Evolutionary conservation across 2,329 filamentous ascomycete genomes (phyloP).

Genomic region (Graphilbum ipis-grandicollis): DNA sequence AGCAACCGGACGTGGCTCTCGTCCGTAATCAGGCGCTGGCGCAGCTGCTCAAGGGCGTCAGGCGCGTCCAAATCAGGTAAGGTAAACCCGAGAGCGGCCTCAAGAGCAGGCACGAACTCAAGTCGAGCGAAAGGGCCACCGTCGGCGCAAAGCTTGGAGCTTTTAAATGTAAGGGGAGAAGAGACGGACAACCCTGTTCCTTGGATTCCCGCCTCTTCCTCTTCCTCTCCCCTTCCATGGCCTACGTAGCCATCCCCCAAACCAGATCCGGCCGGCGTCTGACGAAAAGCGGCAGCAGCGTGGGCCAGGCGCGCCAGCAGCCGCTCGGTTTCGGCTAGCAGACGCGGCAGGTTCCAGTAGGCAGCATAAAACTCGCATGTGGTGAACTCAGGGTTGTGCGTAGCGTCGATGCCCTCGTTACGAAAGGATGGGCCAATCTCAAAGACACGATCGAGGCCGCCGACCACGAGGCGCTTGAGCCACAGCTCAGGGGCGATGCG

Average conservation of each 20-base stretch:
- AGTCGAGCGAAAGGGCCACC: slow-evolving; percentile 42
- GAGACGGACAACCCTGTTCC: no score
- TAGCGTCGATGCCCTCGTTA: slow-evolving; percentile 81
- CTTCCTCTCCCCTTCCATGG: no score
- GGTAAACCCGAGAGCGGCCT: slow-evolving; percentile 44
- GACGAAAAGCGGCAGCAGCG: slow-evolving; percentile 20
- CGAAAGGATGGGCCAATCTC: slow-evolving; percentile 87
- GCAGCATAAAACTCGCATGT: slow-evolving; percentile 95
- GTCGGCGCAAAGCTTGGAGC: slow-evolving; percentile 2
- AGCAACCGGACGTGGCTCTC: background rate
- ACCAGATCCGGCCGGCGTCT: slow-evolving; percentile 9
- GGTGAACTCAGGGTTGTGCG: slow-evolving; percentile 93
- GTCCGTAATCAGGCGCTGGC: slow-evolving; percentile 22
- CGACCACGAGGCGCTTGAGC: slow-evolving; percentile 81
- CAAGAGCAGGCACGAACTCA: slow-evolving; percentile 68
- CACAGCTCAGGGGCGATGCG: slow-evolving; percentile 89
- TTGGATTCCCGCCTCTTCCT: no score
- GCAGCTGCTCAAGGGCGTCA: slow-evolving; percentile 40
- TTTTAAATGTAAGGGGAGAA: no score
- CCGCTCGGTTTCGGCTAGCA: slow-evolving; percentile 61
- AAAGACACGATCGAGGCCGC: slow-evolving; percentile 75
- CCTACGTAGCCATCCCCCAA: no score
- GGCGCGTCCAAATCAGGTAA: slow-evolving; percentile 44
- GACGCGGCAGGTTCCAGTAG: slow-evolving; percentile 56
- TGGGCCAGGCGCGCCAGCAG: slow-evolving; percentile 38